Base-by-base conservation (phyloP, 768 basidiomycete genomes). In the Russula sp. region DNA sequence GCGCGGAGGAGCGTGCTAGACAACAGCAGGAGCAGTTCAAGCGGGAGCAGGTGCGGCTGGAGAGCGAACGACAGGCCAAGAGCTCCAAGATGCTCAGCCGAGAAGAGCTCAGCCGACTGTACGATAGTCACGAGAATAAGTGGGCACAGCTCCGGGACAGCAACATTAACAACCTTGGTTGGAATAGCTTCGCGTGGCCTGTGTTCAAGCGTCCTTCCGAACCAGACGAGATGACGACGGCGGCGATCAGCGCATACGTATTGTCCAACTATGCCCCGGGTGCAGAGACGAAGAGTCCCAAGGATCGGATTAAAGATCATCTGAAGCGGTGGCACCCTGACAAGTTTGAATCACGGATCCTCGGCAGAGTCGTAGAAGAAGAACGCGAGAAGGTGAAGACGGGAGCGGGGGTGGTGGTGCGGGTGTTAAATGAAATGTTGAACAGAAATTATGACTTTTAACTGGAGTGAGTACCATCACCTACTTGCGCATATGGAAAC, bases 281-380 rank as follows among this genome's bases (percentile, higher is more conserved):
- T 61, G 84, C 85, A 32, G 81, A 79, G 70, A 68, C 78, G 56
- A 83, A 81, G 73, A 76, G 77, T 53, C 69, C 78, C 56, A 89
- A 88, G 75, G 90, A 91, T 69, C 84, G 88, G 16, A 79, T 90
- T 67, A 89, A 85, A 77, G 89, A 91, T 65, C 83, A 85, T 59
- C 80, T 92, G 69, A 81, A 83, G 73, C 76, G 80, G 67, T 92
- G 89, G 90, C 90, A 92, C 74, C 90, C 90, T 5, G 90, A 92
- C 75, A 84, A 88, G 38, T 92, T 92, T 71, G 87, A 91, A 68
- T 84, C 84, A 40, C 85, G 87, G 72, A 75, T 83, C 59, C 72
- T 92, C 71, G 76, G 80, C 13, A 85, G 85, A 74, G 88, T 91
- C 55, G 74, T 77, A 55, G 84, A 86, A 65, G 78, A 72, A 40